Conservation (phyloP, 73 alveolate genomes). For the Paramecium sonneborni region DNA sequence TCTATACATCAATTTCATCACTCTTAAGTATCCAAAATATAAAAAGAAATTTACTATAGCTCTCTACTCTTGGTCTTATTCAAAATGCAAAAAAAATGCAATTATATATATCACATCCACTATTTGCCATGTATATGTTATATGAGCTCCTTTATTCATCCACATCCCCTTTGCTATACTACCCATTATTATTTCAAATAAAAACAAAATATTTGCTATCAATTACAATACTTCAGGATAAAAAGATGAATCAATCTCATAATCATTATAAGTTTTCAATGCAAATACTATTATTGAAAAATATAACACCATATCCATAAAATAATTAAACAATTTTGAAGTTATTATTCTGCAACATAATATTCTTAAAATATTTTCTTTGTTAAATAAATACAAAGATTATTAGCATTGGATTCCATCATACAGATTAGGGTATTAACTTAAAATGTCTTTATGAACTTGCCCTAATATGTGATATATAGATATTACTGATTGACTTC, state of each 20-base stretch:
- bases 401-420: slow-evolving; percentile 21
- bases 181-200: not conserved
- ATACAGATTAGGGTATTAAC: not conserved
- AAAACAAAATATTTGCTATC: not conserved
- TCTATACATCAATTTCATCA: not conserved
- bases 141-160: slow-evolving; percentile 12
- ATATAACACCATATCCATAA: not conserved
- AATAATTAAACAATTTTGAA: not conserved
- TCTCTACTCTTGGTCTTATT: not conserved
- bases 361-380: not conserved
- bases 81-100: not conserved
- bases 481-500: not conserved
- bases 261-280: not conserved
- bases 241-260: not conserved
- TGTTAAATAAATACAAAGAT: not conserved
- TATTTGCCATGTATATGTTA: slow-evolving; percentile 13
- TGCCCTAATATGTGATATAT: not conserved
- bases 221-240: not conserved
- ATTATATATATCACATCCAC: not conserved
- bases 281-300: not conserved
- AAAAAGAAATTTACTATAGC: not conserved
- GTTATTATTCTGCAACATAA: not conserved
- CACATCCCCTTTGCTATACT: slow-evolving; percentile 18
- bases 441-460: not conserved
- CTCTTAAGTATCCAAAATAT: slow-evolving; percentile 20